Base-by-base conservation (phyloP, 768 basidiomycete species). In the Tulasnella sp. region DNA sequence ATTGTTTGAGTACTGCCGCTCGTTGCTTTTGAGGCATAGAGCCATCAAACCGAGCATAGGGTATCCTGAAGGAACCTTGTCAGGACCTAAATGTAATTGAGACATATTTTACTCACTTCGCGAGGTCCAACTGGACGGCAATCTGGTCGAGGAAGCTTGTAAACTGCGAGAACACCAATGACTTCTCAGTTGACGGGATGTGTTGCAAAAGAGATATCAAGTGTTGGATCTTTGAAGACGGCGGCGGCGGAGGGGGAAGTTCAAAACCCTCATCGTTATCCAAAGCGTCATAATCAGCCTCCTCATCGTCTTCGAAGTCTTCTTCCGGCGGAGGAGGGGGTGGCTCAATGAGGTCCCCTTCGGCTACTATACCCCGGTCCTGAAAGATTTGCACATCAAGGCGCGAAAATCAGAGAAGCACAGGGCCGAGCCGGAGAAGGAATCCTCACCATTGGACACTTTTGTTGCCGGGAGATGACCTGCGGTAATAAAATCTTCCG, bases 101-200 rank as follows among this genome's bases (percentile, higher is more conserved):
- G 25, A 25, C 25, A 64, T 34, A 22, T 34, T 12, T 34, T 12
- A 64, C 58, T 25, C 58, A 64, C 58, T 25, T 25, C 58, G 58
- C 58, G 58, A 64, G 58, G 11, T 64, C n/a, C n/a, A n/a, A 82
- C 11, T 85, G 85, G 76, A 39, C n/a, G 5, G 64, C 75, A 22
- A 76, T 76, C 67, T 71, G 52, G 40, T 93, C 91, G 73, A 95
- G 82, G 83, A 93, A 95, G 2, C 89, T 87, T 3, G 93, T 96
- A 80, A 95, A 96, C 80, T 96, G 94, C 2, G 92, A 94, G 81
- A 96, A 96, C 0, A 96, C 93, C 2, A 96, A 84, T 2, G 91
- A 91, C 82, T 96, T 96, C 78, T 94, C 91, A 1, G 85, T 87
- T 3, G 79, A 77, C 0, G 92, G 91, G 6, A 89, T 91, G 15